Conservation (phyloP, 805 yeast species). For the Kuraishia molischiana region DNA sequence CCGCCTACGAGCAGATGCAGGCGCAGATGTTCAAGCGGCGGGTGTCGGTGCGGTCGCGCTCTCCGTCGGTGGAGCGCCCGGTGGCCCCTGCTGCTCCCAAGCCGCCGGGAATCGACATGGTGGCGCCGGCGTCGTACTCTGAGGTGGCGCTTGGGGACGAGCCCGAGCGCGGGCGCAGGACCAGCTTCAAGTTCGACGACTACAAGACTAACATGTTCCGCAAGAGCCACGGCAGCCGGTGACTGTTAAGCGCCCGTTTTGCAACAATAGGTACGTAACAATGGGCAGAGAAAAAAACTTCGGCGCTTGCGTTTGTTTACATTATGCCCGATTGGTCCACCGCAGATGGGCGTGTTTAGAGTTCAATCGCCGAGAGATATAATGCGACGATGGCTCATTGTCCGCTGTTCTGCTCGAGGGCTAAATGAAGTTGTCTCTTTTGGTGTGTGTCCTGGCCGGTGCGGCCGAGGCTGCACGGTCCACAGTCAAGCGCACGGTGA, state of each 20-base stretch:
- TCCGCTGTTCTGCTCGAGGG: too few species aligned
- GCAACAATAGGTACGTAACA: too few species aligned
- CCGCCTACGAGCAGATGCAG: slow-evolving; percentile 12
- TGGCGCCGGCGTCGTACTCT: neutral
- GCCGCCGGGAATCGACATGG: neutral
- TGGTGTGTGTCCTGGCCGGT: neutral
- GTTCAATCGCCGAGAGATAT: too few species aligned
- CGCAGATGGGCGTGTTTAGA: too few species aligned
- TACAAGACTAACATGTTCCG: slow-evolving; percentile 14
- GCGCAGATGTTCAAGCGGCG: slow-evolving; percentile 13
- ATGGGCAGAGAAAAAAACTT: too few species aligned
- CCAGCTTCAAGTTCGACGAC: slow-evolving; percentile 14
- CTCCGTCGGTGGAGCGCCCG: too few species aligned
- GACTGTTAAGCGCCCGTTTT: too few species aligned
- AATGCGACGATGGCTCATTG: too few species aligned
- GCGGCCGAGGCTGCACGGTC: slow-evolving; percentile 16
- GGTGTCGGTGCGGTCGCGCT: neutral
- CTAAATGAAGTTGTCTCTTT: neutral
- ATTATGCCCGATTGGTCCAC: too few species aligned
- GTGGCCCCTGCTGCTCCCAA: too few species aligned
- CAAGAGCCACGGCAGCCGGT: slow-evolving; percentile 6
- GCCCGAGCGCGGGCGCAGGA: slow-evolving; percentile 1
- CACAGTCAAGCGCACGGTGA: slow-evolving; percentile 13
- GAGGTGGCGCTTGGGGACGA: neutral
- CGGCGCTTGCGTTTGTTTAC: too few species aligned